Percentiles rank a stretch among this genome's conserved stretches.
Evolutionary conservation across 805 yeast species (phyloP).

Genomic region (Saccharomyces paradoxus): DNA sequence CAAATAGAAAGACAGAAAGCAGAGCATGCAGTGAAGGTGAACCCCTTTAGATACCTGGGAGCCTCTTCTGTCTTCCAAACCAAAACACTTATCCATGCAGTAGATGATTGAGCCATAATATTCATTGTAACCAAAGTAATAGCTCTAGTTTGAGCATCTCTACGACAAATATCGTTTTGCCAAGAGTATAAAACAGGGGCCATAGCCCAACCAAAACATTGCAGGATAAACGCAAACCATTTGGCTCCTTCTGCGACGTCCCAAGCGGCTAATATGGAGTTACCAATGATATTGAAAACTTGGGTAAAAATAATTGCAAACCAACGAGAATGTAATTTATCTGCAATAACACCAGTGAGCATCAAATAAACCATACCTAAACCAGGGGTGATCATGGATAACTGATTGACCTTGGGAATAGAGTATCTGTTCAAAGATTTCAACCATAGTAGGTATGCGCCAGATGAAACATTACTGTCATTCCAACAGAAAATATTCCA

Average conservation of each 20-base stretch:
- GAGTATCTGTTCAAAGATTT: constrained; percentile 38
- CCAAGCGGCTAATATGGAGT: constrained; percentile 49
- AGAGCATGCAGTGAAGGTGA: constrained; percentile 34
- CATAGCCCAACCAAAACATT: constrained; percentile 52
- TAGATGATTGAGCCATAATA: constrained; percentile 43
- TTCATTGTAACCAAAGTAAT: constrained; percentile 46
- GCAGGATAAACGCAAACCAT: constrained; percentile 53
- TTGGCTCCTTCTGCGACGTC: constrained; percentile 44
- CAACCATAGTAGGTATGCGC: constrained; percentile 54
- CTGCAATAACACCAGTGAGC: constrained; percentile 33
- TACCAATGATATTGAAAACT: constrained; percentile 44
- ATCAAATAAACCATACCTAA: constrained; percentile 38
- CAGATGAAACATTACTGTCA: constrained; percentile 43
- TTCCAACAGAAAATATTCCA: constrained; percentile 55
- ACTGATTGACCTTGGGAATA: constrained; percentile 37
- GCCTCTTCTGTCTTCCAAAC: constrained; percentile 42
- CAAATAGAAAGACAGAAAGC: constrained; percentile 25
- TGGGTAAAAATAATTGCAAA: constrained; percentile 47
- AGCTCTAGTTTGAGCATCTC: constrained; percentile 46
- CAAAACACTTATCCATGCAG: constrained; percentile 45
- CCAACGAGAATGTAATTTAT: constrained; percentile 45
- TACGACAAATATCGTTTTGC: constrained; percentile 50
- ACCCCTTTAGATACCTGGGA: constrained; percentile 50
- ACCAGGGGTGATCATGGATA: constrained; percentile 48
- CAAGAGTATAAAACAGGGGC: constrained; percentile 53